Conservation (phyloP, 2,329 filamentous ascomycete species). For the Didymellaceae sp. region DNA sequence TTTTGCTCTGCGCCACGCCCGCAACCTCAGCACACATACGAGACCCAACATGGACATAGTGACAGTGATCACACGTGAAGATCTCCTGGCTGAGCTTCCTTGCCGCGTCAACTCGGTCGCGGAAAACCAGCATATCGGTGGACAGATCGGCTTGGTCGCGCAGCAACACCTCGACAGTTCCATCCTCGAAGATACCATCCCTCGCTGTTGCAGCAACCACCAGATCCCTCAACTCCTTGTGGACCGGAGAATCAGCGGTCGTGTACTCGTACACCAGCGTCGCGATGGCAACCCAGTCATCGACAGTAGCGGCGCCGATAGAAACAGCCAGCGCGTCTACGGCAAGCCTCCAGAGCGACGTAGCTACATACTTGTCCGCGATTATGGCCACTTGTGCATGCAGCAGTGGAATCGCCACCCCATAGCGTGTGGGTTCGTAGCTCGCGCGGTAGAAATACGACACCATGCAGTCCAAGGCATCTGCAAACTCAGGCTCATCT, state of each 20-base stretch:
- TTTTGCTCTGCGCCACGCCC: too few species aligned
- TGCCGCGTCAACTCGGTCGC: too few species aligned
- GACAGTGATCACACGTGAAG: too few species aligned
- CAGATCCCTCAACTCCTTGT: neutral
- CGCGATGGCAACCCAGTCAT: neutral
- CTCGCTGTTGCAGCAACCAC: neutral
- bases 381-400: neutral
- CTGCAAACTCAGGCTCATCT: constrained; percentile 23
- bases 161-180: neutral
- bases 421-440: constrained; percentile 20
- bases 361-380: neutral
- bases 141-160: neutral
- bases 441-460: constrained; percentile 28
- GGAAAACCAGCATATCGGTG: constrained; percentile 6
- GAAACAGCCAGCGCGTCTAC: neutral
- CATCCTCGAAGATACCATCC: neutral
- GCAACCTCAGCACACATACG: too few species aligned
- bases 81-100: too few species aligned
- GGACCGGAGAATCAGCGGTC: neutral
- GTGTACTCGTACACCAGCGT: neutral
- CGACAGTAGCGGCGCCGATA: neutral
- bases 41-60: too few species aligned
- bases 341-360: neutral
- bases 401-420: neutral
- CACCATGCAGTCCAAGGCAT: constrained; percentile 34